Evolutionary conservation across 164 flowering plant species (phyloP), one percentile per base, ranked within the genome.

Genomic region (Vitis amurensis): DNA sequence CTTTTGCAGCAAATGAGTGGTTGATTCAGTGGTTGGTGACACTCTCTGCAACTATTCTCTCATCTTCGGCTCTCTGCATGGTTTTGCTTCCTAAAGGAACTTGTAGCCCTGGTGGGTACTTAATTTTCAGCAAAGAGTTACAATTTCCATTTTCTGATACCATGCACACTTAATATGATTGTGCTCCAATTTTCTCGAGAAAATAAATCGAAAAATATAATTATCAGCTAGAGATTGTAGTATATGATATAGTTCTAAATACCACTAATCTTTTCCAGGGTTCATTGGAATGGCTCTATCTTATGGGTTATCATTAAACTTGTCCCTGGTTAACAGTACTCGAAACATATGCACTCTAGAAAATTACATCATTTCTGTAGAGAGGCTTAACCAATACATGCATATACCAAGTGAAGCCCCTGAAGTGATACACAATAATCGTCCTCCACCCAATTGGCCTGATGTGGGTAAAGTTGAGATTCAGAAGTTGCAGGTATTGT

Each of bases 381-480:
- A 85, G 70, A 81, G 88, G 71, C 68, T 85, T 15, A 64, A 78
- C 44, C 90, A 87, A 59, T 85, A 81, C 78, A 83, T 85, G 87
- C 74, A 87, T 59, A 70, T 85, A 55, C 82, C 88, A n/a, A 83
- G 88, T 64, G 90, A 87, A 80, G 83, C 88, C 5, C 84, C 83
- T 2, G 78, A 77, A 64, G 66, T 83, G 11, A 76, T 87, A n/a
- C 82, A 81, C 71, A 79, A 47, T 7, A 76, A 68, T 17, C 77
- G 84, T 1, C 88, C 86, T 15, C 64, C 79, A 10, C 49, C 53
- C 1, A 63, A 71, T 44, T 85, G 88, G 90, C 88, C 90, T 3
- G 23, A 61, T 55, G 69, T 63, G 56, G 90, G 90, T 29, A 83
- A 75, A 75, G 85, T 86, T 17, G 88, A 83, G 60, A 78, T 86